Conservation (phyloP, 2,329 filamentous ascomycete genomes). For the Colletotrichum sp. region DNA sequence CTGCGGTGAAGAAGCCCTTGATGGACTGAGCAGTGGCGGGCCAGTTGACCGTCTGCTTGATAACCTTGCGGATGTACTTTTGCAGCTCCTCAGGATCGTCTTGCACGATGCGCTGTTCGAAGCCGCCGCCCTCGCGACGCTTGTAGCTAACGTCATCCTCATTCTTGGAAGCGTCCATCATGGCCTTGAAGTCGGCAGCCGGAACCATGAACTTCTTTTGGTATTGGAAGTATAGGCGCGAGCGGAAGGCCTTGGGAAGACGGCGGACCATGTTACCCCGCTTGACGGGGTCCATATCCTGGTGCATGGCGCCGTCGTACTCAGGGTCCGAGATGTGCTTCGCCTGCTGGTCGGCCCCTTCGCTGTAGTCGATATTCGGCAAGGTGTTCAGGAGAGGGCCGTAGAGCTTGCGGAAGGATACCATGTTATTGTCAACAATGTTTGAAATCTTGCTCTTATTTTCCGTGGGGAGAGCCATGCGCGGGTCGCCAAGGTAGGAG, state of each 20-base stretch:
- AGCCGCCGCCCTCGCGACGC: constrained; percentile 78
- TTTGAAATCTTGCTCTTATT: constrained; percentile 92
- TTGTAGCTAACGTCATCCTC: constrained; percentile 71
- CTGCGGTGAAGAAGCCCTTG: constrained; percentile 84
- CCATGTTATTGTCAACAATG: constrained; percentile 89
- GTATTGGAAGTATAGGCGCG: constrained; percentile 93
- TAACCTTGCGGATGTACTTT: constrained; percentile 73
- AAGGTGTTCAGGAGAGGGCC: constrained; percentile 87
- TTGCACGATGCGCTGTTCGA: constrained; percentile 83
- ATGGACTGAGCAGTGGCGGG: constrained; percentile 86
- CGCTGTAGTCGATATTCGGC: constrained; percentile 83
- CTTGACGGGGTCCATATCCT: constrained; percentile 92
- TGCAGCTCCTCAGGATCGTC: constrained; percentile 72
- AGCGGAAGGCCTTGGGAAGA: constrained; percentile 83
- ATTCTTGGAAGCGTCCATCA: constrained; percentile 79
- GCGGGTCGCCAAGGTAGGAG: constrained; percentile 94
- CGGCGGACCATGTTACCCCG: constrained; percentile 96
- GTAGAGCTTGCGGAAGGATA: constrained; percentile 91
- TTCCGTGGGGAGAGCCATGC: constrained; percentile 90
- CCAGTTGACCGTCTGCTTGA: constrained; percentile 90
- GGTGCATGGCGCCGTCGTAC: constrained; percentile 72
- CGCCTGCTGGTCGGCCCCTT: constrained; percentile 56
- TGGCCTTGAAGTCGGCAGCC: constrained; percentile 79
- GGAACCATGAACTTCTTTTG: constrained; percentile 90
- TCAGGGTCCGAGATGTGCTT: constrained; percentile 54